A percentile compares a stretch with the other conserved stretches of the same genome.
Evolutionary conservation across 2,329 filamentous ascomycete species (phyloP).

Genomic region (Arthrobotrys megalospora): DNA sequence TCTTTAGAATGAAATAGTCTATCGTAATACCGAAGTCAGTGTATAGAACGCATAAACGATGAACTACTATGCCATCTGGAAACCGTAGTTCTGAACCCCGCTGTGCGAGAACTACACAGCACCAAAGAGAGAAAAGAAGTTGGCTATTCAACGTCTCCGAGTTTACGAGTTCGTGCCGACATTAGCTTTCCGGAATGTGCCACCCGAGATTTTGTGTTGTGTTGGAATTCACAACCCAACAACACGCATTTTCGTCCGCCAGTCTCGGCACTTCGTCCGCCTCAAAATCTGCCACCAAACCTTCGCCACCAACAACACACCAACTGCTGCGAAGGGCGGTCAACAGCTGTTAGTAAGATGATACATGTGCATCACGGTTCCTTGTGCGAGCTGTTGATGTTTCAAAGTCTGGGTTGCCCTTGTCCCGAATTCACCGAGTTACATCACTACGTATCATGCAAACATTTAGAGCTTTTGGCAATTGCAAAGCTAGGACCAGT

Average conservation of each 20-base stretch:
- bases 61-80: conserved; percentile 1
- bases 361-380: not conserved
- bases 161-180: conserved; percentile 41
- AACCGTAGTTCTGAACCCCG: not conserved
- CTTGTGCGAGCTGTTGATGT: not conserved
- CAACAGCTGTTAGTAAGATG: not conserved
- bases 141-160: conserved; percentile 31
- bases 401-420: conserved; percentile 1
- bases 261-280: too few species aligned
- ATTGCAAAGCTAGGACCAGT: not conserved
- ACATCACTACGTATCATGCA: not conserved
- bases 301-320: conserved; percentile 6
- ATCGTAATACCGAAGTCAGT: conserved; percentile 13
- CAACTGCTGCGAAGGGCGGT: not conserved
- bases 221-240: conserved; percentile 44
- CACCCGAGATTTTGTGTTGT: conserved; percentile 42
- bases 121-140: not conserved
- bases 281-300: not conserved
- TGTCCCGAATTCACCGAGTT: conserved; percentile 6
- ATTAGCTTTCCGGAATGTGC: conserved; percentile 29
- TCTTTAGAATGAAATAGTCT: conserved; percentile 1
- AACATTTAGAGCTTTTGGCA: not conserved
- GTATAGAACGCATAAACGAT: conserved; percentile 15
- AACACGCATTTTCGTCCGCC: too few species aligned
- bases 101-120: not conserved